Percentiles rank a stretch among this genome's conserved stretches.
These are phyloP conservation scores for Thymus quinquecostatus DNA, from an alignment of 257 asterid genomes.

Conservation along the genomic window DNA sequence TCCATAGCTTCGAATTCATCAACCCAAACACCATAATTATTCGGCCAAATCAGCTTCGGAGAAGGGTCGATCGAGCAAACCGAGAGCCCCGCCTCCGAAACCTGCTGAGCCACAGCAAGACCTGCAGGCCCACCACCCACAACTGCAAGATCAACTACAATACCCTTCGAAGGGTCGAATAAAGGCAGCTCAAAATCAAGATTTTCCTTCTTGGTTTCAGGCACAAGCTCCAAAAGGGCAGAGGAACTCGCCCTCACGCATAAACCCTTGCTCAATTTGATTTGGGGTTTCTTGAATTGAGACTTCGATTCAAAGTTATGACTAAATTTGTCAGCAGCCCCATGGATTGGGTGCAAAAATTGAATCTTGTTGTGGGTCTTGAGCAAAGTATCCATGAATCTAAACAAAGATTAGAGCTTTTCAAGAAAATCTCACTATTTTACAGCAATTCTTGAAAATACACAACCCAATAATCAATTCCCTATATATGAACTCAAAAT, in stretches of 20 bases:
- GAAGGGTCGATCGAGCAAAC: conserved; percentile 95
- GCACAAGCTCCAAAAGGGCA: conserved; percentile 88
- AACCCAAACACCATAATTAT: conserved; percentile 98
- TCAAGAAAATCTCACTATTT: conserved; percentile 27
- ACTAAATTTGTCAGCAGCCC: conserved; percentile 58
- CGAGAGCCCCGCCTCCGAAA: conserved; percentile 91
- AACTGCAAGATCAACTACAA: conserved; percentile 83
- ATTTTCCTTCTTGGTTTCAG: conserved; percentile 87
- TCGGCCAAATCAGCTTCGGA: conserved; percentile 93
- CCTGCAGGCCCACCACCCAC: conserved; percentile 99
- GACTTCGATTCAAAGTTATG: conserved; percentile 46
- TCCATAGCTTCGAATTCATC: conserved; percentile 99
- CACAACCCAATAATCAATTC: conserved; percentile 31
- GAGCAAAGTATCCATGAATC: conserved; percentile 70
- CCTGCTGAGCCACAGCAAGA: conserved; percentile 97
- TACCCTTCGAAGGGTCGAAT: conserved; percentile 71
- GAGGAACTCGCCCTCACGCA: conserved; percentile 59
- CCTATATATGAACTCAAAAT: conserved; percentile 30
- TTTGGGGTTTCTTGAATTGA: conserved; percentile 46
- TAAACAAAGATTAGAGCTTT: conserved; percentile 18
- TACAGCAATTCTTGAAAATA: conserved; percentile 24
- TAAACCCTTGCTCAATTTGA: conserved; percentile 38
- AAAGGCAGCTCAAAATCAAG: conserved; percentile 94
- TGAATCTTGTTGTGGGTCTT: conserved; percentile 79
- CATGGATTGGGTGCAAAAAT: conserved; percentile 65